phyloP scores from a whole-genome alignment of 1,284 basidiomycete genomes.

The Bondarzewia mesenterica region DNA sequence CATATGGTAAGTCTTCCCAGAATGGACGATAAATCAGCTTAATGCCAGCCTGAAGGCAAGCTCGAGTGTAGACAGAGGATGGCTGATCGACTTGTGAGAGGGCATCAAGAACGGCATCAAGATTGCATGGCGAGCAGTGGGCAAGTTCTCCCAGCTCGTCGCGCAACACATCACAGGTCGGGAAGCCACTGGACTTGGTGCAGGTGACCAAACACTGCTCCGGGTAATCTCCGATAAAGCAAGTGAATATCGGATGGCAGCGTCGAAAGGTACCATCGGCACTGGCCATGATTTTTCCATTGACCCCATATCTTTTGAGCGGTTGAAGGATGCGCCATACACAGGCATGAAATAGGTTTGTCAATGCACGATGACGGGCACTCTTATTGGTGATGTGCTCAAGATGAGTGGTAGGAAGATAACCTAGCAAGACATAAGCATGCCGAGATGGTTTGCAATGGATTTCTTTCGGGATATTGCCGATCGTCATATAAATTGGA shows the following conservation, averaged over 20 bases:
- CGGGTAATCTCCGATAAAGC: constrained; percentile 19
- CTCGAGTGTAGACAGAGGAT: not conserved
- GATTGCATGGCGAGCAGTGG: not conserved
- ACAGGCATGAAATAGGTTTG: constrained; percentile 31
- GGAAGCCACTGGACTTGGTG: constrained; percentile 14
- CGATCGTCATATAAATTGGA: constrained; percentile 32
- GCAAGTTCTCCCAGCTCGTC: constrained; percentile 6
- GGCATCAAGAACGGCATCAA: not conserved
- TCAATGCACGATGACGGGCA: constrained; percentile 17
- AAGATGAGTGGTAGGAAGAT: constrained; percentile 27
- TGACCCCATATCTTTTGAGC: constrained; percentile 17
- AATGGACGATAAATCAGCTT: constrained; percentile 23
- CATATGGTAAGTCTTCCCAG: constrained; percentile 27
- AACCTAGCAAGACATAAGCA: constrained; percentile 29
- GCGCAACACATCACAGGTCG: constrained; percentile 9
- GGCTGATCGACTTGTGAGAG: not conserved
- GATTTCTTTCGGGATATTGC: constrained; percentile 35
- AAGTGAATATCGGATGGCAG: constrained; percentile 19
- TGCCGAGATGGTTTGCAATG: constrained; percentile 25
- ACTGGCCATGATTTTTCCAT: constrained; percentile 17
- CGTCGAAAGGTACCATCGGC: constrained; percentile 18
- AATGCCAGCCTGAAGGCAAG: constrained; percentile 8
- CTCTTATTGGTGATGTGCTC: constrained; percentile 23
- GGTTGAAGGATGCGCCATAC: constrained; percentile 22
- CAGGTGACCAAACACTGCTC: constrained; percentile 20